A percentile compares a stretch with the other conserved stretches of the same genome.
These are phyloP conservation scores for Blastobotrys niveus DNA, from an alignment of 1,139 yeast species.

Conservation along the genomic window DNA sequence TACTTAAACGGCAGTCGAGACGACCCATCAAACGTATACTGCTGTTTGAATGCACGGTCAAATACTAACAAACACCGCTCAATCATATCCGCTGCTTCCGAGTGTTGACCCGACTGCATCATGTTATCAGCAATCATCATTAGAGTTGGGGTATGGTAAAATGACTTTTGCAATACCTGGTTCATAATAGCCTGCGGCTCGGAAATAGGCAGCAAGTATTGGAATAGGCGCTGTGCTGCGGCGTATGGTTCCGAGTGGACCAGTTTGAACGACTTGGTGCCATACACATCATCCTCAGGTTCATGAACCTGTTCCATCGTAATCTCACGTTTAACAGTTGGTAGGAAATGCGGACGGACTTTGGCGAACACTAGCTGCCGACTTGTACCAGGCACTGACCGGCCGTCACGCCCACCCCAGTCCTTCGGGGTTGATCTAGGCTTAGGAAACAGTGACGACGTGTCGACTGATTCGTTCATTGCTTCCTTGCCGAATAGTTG, in stretches of 20 bases:
- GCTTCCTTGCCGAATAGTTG: conserved; percentile 52
- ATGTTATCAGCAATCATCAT: conserved; percentile 73
- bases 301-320: conserved; percentile 47
- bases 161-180: conserved; percentile 43
- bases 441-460: conserved; percentile 10
- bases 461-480: conserved; percentile 39
- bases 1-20: conserved; percentile 71
- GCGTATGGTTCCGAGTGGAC: conserved; percentile 27
- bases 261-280: conserved; percentile 43
- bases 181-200: conserved; percentile 43
- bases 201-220: conserved; percentile 39
- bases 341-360: conserved; percentile 77
- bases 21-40: conserved; percentile 49
- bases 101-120: conserved; percentile 62
- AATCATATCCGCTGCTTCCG: conserved; percentile 50
- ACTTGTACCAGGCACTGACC: conserved; percentile 66
- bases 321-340: conserved; percentile 59
- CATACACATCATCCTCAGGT: conserved; percentile 27
- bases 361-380: conserved; percentile 64
- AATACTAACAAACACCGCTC: conserved; percentile 75
- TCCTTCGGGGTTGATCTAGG: conserved; percentile 56
- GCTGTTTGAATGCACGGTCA: conserved; percentile 57
- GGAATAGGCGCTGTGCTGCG: conserved; percentile 34
- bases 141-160: conserved; percentile 75
- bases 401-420: conserved; percentile 78